Evolutionary conservation across 768 basidiomycete genomes (phyloP), one percentile per base, ranked within the genome.

Genomic region (Xerocomellus dryophilus): DNA sequence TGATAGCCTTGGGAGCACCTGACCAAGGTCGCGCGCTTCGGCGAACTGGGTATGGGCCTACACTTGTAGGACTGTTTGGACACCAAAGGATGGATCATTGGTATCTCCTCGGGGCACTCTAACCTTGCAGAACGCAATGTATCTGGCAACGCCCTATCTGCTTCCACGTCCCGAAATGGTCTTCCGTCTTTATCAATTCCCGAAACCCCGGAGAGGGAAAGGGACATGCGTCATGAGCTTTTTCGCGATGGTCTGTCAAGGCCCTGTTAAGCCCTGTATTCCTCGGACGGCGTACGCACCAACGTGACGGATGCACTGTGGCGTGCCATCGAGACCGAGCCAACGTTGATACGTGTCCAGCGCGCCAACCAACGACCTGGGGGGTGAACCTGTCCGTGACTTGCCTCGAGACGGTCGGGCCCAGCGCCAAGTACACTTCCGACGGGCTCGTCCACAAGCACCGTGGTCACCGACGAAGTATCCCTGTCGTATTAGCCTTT

Each of bases 311-410:
- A n/a, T n/a, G n/a, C n/a, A n/a, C n/a, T n/a, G n/a, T n/a, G n/a
- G n/a, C n/a, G n/a, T n/a, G n/a, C n/a, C n/a, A n/a, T n/a, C n/a
- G n/a, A n/a, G n/a, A n/a, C n/a, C 6, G 70, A 60, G 18, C 66
- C 71, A 57, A 73, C 71, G 45, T 73, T 72, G 38, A 70, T 60
- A 73, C 59, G 47, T n/a, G n/a, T 70, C 71, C 12, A 71, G 54
- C 9, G 69, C 71, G 6, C 70, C 69, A 5, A 71, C 46, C 0
- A 68, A 72, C 60, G 4, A 72, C 67, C 36, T 68, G 66, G 7
- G n/a, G 66, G 10, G 68, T 51, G 44, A 39, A 38, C 39, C 17
- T 54, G 34, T 47, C 50, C 18, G 51, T 51, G 12, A 65, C 65
- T n/a, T 10, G 69, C 67, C 40, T 64, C 59, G 31, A 70, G 71